Evolutionary conservation across 2,329 filamentous ascomycete genomes (phyloP), one percentile per base, ranked within the genome.

Genomic region (Epichloe typhina): DNA sequence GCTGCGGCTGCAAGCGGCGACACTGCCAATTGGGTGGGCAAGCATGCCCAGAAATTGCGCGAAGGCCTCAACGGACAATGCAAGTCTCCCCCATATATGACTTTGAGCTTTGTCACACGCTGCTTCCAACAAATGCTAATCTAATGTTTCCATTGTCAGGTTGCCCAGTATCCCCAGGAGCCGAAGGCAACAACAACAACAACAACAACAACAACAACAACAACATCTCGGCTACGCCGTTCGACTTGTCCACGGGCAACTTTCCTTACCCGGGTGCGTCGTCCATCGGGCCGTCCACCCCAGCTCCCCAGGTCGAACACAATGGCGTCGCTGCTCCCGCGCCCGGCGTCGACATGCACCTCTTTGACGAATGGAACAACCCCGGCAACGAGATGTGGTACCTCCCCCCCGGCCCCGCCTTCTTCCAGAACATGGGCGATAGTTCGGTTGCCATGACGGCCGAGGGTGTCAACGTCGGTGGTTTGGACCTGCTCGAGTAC

Each of bases 301-400:
- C 76, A 1, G 71, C 69, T 4, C 66, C 70, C n/a, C 51, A 61
- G 50, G 55, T 63, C 33, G 69, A 73, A 36, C 61, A 59, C 51
- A 55, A 52, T 12, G 47, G 54, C 2, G 48, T 54, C n/a, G 53
- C 52, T 9, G 53, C 52, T 12, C 39, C 54, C 6, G 40, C 53
- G 17, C 55, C 56, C 4, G 63, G 62, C 36, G 62, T 66, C 52
- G 66, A 69, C 53, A 64, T 68, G 39, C 68, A 66, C 50, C 63
- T 76, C 12, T 76, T 77, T 48, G 69, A 77, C 48, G 77, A 79
- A 48, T 81, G 78, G 78, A 69, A 69, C 51, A 73, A 71, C 52
- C 68, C 74, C 3, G 71, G 73, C 53, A 75, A 73, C 58, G 79
- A 82, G 58, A 80, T 84, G 76, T 84, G 80, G 80, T 84, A 83